Evolutionary conservation across 1,284 basidiomycete species (phyloP).

Genomic region (Malassezia vespertilionis): DNA sequence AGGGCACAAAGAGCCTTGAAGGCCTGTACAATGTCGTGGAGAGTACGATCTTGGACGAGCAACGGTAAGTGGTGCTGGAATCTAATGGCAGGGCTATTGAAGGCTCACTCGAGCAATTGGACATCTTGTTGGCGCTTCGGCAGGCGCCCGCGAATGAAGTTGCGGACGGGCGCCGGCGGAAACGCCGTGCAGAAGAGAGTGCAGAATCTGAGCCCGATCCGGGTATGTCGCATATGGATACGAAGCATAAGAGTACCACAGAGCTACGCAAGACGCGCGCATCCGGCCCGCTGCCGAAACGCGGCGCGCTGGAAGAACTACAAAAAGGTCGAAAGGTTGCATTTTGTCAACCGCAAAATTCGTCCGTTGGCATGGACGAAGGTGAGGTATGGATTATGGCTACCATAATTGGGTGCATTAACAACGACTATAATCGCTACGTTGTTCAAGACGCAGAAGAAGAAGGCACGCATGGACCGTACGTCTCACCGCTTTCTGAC

Average conservation of each 20-base stretch:
- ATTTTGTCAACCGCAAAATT: conserved; percentile 23
- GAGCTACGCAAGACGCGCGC: conserved; percentile 2
- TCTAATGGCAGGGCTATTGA: conserved; percentile 23
- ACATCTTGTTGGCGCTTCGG: conserved; percentile 29
- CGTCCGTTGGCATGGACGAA: conserved; percentile 14
- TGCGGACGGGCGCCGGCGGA: conserved; percentile 3
- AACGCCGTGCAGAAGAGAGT: conserved; percentile 16
- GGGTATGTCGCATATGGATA: too few species aligned
- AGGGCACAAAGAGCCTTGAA: conserved; percentile 24
- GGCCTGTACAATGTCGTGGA: conserved; percentile 21
- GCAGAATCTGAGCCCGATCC: too few species aligned
- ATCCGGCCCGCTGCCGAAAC: conserved; percentile 5
- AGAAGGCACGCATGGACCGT: conserved; percentile 13
- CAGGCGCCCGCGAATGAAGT: conserved; percentile 17
- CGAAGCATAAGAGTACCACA: too few species aligned
- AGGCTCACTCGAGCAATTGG: conserved; percentile 32
- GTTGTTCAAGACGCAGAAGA: conserved; percentile 31
- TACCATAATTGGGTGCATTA: conserved; percentile 26
- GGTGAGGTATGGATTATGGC: conserved; percentile 38
- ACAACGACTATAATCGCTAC: conserved; percentile 27
- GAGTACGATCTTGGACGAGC: conserved; percentile 26
- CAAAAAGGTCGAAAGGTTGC: conserved; percentile 26
- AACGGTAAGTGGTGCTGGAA: conserved; percentile 6
- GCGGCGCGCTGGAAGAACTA: conserved; percentile 1
- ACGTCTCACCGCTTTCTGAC: conserved; percentile 1